Base-by-base conservation (phyloP, 257 asterid genomes). In the Ocimum tenuiflorum region DNA sequence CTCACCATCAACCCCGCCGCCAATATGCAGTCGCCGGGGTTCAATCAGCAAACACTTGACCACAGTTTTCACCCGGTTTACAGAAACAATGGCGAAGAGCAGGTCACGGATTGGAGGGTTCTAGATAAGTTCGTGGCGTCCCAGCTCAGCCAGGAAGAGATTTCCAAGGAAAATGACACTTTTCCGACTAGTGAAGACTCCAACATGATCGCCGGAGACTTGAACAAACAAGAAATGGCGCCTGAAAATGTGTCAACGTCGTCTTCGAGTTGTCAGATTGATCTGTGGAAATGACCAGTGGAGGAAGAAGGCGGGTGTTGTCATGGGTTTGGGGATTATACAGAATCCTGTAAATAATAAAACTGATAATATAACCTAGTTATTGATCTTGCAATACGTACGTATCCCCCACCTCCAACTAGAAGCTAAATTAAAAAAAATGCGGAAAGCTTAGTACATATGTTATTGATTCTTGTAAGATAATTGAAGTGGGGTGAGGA, bases 61-160 rank as follows among this genome's bases (percentile, higher is more conserved):
- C 86, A 77, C 5, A 69, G 18, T 18, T 64, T 79, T 23, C 83
- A 71, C 27, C 24, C 85, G 0, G 58, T 41, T 20, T 65, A 55
- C 48, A 66, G 66, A 31, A 75, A 55, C 53, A 42, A 19, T 24
- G 15, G 41, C 14, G 79, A 11, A 0, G 86, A 83, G 24, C 94
- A 82, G 43, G 85, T 89, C 1, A 87, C 85, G 0, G 97, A 90
- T 56, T 90, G 97, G 97, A 74, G 97, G 68, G 83, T 85, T 0
- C 88, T 90, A 9, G 95, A 90, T 60, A 90, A 87, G 65, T 88
- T 90, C 14, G 97, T 90, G 22, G 97, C 97, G 6, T 90, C 95
- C 3, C 97, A 86, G 55, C 88, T 88, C 42, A 88, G 96, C 62
- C 96, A 88, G 11, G 94, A 79, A 33, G 89, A 85, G 53, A 53